Base-by-base conservation (phyloP, 345 rosid species). In the Lumnitzera littorea region DNA sequence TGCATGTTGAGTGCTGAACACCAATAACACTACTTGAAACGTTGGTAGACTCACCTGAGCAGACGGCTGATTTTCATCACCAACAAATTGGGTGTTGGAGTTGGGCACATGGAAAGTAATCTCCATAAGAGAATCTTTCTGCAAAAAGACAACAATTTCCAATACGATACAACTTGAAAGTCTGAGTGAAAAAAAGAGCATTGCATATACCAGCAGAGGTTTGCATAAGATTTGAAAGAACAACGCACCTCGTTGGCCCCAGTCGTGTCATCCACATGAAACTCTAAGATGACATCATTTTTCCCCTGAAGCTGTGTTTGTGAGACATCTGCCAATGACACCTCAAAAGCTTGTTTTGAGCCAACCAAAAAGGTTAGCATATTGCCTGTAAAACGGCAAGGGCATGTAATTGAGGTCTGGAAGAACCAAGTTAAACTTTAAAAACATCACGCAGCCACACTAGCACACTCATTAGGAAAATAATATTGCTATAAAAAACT, bases 71-170 rank as follows among this genome's bases (percentile, higher is more conserved):
- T 74, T 84, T 81, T 94, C 96, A 74, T 90, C 97, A 66, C 99
- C 99, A 74, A 90, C 85, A 62, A 81, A 88, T 70, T 88, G 95
- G 24, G 96, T 88, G 71, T 88, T 94, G 72, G 87, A 69, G 71
- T 77, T 90, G 52, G 99, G 99, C 61, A 94, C 70, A 54, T 90
- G 96, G 73, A 90, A 94, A 79, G 95, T 85, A 63, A 91, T 83
- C 81, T 94, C 97, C 97, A 88, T 94, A 81, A 94, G 24, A 3
- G 95, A 88, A 71, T 94, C 99, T 79, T 94, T 94, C 96, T 94
- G 89, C 24, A 72, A 56, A 24, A 2, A 46, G 12, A 64, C 48
- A 24, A 64, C 49, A 46, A 64, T 56, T 11, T 54, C 6, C 48
- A 60, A 57, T 14, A 51, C 16, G 16, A 17, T 48, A 64, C 56